Evolutionary conservation across 257 asterid genomes (phyloP), one percentile per base, ranked within the genome.

Genomic region (Scutellaria baicalensis): DNA sequence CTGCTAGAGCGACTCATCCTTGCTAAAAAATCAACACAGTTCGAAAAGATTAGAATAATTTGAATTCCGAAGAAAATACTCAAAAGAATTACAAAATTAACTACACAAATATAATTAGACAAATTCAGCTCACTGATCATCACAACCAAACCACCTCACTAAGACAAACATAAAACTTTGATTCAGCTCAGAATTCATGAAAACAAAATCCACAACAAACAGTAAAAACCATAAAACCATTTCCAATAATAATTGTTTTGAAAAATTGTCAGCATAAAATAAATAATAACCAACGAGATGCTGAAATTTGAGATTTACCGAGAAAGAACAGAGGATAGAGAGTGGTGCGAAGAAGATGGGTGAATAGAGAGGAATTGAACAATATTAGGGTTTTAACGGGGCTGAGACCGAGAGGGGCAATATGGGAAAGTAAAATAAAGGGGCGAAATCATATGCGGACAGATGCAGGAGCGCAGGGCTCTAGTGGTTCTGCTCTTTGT

Each of bases 1-100:
- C 95, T 86, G 81, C 97, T 89, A 8, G 99, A 84, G 42, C 98
- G 97, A 81, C 99, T 94, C 99, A 94, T 94, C 69, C 62, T 89
- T 72, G 80, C 83, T 71, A 27, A 6, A 69, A 48, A 49, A 48
- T 9, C 56, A 70, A 36, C 45, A 56, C 3, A 58, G 39, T 10
- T 50, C 2, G 3, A 35, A 31, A 31, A 23, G 8, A 44, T 62
- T 23, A 62, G 1, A 47, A 33, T 12, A 39, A 16, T 47, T 23
- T 3, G 6, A 59, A 16, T 21, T 27, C 59, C 43, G 14, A 35
- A 52, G n/a, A 43, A 42, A 38, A 52, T 31, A 40, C 31, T 11
- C 12, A 10, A 17, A 23, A 5, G 49, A 35, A 3, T 13, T n/a
- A 12, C 47, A 38, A 18, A 33, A 48, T 0, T 5, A 20, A 43